Evolutionary conservation across 305 asterid genomes (phyloP).

Genomic region (Andrographis paniculata): DNA sequence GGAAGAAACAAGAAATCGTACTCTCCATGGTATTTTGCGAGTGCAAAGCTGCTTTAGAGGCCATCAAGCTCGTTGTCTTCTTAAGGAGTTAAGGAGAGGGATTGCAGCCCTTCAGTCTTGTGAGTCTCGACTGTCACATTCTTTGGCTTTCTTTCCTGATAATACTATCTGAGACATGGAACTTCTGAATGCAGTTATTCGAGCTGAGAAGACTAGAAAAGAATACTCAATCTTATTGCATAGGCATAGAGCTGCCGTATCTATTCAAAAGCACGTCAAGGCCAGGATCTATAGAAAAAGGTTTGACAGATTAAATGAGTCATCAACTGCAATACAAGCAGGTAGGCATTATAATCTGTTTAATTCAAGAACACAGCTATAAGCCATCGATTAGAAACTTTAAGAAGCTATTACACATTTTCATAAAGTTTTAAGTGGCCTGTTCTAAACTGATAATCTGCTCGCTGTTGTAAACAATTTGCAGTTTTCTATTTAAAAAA

Average conservation of each 20-base stretch:
- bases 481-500: too few relatives aligned
- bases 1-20: conserved; percentile 92
- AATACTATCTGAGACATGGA: conserved; percentile 9
- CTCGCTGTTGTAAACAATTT: too few relatives aligned
- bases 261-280: conserved; percentile 66
- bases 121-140: conserved; percentile 19
- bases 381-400: background rate
- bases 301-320: conserved; percentile 30
- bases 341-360: conserved; percentile 33
- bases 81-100: conserved; percentile 58
- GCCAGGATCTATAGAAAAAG: conserved; percentile 43
- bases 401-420: background rate
- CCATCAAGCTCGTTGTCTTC: conserved; percentile 70
- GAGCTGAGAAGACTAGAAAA: conserved; percentile 68
- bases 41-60: conserved; percentile 99
- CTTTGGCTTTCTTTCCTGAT: conserved; percentile 6
- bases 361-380: too few relatives aligned
- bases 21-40: conserved; percentile 90
- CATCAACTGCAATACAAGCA: conserved; percentile 71
- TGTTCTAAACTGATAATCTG: too few relatives aligned
- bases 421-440: too few relatives aligned
- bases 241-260: conserved; percentile 66
- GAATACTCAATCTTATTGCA: conserved; percentile 45
- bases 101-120: conserved; percentile 76
- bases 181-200: conserved; percentile 50